Conservation (phyloP, 495 filamentous ascomycete species). For the Neurospora tetraspora region DNA sequence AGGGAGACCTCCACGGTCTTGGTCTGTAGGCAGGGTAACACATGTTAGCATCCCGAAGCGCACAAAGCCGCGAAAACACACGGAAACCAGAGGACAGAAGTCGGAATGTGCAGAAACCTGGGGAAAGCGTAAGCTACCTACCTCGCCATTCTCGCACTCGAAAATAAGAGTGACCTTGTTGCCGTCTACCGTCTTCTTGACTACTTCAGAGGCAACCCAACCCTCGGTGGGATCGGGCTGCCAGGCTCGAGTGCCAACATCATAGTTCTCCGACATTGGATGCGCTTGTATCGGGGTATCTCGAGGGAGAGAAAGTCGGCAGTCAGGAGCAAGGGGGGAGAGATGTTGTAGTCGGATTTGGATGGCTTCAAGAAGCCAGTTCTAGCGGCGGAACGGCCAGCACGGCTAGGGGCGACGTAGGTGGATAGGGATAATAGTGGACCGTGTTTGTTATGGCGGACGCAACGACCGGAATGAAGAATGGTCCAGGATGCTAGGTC, state of each 20-base stretch:
- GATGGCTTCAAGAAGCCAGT: slow-evolving; percentile 18
- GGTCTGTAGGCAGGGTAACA: slow-evolving; percentile 38
- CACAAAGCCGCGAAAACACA: background rate
- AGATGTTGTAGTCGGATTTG: background rate
- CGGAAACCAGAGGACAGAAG: background rate
- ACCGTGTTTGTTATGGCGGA: slow-evolving; percentile 4
- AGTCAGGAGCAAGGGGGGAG: background rate
- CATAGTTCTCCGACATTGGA: slow-evolving; percentile 89
- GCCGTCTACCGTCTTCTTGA: slow-evolving; percentile 74
- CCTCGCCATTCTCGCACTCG: slow-evolving; percentile 85
- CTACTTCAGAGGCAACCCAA: slow-evolving; percentile 93
- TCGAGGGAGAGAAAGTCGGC: slow-evolving; percentile 2
- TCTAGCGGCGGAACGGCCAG: slow-evolving; percentile 11
- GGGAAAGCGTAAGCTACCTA: slow-evolving; percentile 28
- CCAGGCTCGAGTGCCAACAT: slow-evolving; percentile 96
- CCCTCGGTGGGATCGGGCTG: slow-evolving; percentile 92
- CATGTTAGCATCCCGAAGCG: slow-evolving; percentile 13
- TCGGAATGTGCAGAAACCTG: background rate
- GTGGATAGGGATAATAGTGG: slow-evolving; percentile 3
- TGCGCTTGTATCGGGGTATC: slow-evolving; percentile 11
- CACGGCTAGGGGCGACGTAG: slow-evolving; percentile 2
- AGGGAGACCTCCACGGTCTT: slow-evolving; percentile 74
- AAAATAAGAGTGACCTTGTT: slow-evolving; percentile 82
- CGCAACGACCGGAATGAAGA: background rate
- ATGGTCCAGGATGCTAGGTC: background rate